phyloP scores from a whole-genome alignment of 2,329 filamentous ascomycete species.

The Myrmaecium sp. region DNA sequence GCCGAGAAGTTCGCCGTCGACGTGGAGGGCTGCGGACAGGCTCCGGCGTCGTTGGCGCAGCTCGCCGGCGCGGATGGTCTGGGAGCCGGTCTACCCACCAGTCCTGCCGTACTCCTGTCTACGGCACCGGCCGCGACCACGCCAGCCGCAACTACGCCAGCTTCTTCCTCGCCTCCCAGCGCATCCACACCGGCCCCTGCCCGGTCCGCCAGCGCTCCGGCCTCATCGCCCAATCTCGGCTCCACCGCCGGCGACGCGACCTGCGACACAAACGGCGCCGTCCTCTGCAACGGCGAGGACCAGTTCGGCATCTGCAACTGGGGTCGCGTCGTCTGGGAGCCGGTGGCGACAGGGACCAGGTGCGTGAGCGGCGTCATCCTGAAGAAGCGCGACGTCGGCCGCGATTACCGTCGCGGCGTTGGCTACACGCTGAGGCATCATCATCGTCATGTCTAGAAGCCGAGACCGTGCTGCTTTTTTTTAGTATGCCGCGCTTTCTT shows the following conservation, averaged over 20 bases:
- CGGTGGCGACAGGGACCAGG: constrained; percentile 17
- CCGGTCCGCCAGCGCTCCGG: too few species aligned
- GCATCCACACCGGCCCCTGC: too few species aligned
- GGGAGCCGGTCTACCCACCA: neutral
- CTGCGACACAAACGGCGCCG: constrained; percentile 3
- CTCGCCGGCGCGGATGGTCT: too few species aligned
- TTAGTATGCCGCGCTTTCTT: too few species aligned
- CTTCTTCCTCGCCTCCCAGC: neutral
- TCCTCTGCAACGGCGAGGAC: constrained; percentile 6
- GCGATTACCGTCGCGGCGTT: too few species aligned
- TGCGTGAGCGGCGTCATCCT: constrained; percentile 17
- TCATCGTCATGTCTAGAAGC: too few species aligned
- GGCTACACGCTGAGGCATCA: too few species aligned
- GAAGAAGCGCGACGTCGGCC: too few species aligned
- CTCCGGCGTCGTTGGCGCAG: neutral
- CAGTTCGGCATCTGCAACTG: constrained; percentile 8
- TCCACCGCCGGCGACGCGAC: neutral
- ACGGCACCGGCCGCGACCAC: neutral
- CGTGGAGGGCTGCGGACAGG: constrained; percentile 2
- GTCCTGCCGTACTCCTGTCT: neutral
- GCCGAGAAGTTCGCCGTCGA: constrained; percentile 1
- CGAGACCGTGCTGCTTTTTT: too few species aligned
- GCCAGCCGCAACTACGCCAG: neutral
- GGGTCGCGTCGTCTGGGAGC: constrained; percentile 6
- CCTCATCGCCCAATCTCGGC: too few species aligned